Percentiles rank a stretch among this genome's conserved stretches.
Conservation (phyloP, 83 land plant genomes). For the Picea engelmannii region DNA sequence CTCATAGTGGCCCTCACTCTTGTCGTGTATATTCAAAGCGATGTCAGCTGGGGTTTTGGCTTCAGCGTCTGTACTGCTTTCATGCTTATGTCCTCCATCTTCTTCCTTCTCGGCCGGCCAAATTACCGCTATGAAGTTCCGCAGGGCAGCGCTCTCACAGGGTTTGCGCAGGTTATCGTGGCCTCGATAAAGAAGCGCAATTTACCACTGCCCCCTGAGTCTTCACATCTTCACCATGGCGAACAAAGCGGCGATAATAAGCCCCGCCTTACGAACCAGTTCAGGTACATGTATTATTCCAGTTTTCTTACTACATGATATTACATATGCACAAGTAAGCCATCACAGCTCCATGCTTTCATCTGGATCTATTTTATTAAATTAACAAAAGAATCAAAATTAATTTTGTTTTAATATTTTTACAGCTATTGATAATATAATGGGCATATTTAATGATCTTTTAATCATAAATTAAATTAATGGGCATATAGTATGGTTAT, state of each 20-base stretch:
- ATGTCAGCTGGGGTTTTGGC: slow-evolving; percentile 73
- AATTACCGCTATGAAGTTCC: slow-evolving; percentile 53
- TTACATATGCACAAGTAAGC: too few relatives aligned
- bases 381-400: too few relatives aligned
- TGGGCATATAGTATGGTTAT: too few relatives aligned
- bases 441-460: too few relatives aligned
- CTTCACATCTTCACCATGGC: slow-evolving; percentile 22
- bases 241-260: slow-evolving; percentile 38
- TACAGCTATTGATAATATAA: too few relatives aligned
- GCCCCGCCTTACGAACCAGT: slow-evolving; percentile 43
- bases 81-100: slow-evolving; percentile 54
- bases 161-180: slow-evolving; percentile 53
- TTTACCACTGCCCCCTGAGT: slow-evolving; percentile 19
- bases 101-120: slow-evolving; percentile 50
- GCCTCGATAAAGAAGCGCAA: slow-evolving; percentile 56
- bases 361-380: too few relatives aligned
- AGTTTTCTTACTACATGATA: too few relatives aligned
- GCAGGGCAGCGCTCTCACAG: slow-evolving; percentile 65
- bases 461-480: too few relatives aligned
- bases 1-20: slow-evolving; percentile 59
- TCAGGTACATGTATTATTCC: slow-evolving; percentile 31
- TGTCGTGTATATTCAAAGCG: slow-evolving; percentile 66
- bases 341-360: too few relatives aligned
- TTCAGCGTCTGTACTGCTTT: slow-evolving; percentile 57
- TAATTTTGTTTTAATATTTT: too few relatives aligned